Evolutionary conservation across 805 yeast genomes (phyloP).

Genomic region (Schizosaccharomyces lindneri): DNA sequence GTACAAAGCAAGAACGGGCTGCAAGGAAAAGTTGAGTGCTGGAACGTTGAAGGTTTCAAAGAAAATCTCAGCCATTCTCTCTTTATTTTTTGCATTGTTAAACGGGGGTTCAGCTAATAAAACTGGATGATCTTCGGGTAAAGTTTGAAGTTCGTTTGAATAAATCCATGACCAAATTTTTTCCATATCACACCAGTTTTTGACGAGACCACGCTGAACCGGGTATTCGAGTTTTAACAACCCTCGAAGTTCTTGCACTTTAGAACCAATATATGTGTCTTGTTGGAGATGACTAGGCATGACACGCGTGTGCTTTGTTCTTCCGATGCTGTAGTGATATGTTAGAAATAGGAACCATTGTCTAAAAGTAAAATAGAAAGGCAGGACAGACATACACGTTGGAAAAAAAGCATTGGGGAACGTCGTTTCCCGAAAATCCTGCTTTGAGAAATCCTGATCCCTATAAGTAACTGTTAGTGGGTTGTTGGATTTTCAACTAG

Average conservation of each 20-base stretch:
- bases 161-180: conserved; percentile 49
- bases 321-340: conserved; percentile 26
- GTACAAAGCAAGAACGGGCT: conserved; percentile 47
- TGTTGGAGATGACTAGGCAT: conserved; percentile 51
- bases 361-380: background rate
- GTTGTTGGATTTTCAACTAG: background rate
- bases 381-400: conserved; percentile 17
- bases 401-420: conserved; percentile 41
- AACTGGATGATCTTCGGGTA: conserved; percentile 50
- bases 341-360: background rate
- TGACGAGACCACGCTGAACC: conserved; percentile 51
- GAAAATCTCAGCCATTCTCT: conserved; percentile 33
- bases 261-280: conserved; percentile 43
- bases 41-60: conserved; percentile 56
- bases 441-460: conserved; percentile 72
- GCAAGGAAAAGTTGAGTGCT: conserved; percentile 46
- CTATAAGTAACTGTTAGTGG: conserved; percentile 7
- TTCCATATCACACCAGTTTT: conserved; percentile 75
- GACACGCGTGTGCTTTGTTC: conserved; percentile 59
- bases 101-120: conserved; percentile 74
- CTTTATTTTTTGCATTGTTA: conserved; percentile 40
- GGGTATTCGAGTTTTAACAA: conserved; percentile 50
- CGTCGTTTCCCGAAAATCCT: conserved; percentile 82
- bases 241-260: conserved; percentile 56
- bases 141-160: conserved; percentile 25